Evolutionary conservation across 306 rosid species (phyloP).

Genomic region (Pterocarpus santalinus): DNA sequence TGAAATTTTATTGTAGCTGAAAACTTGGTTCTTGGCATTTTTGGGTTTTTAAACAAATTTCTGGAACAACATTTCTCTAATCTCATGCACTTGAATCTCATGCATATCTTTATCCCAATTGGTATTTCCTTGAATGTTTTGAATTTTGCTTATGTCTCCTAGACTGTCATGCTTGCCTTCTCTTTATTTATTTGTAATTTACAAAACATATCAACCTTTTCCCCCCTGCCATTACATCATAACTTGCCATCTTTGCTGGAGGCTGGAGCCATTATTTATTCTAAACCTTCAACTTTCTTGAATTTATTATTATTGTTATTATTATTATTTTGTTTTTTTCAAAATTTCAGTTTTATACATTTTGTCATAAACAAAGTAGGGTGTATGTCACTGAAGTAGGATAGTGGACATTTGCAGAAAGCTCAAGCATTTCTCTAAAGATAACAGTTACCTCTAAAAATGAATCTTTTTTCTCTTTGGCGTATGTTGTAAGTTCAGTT

Average conservation of each 20-base stretch:
- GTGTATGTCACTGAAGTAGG: background rate
- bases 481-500: background rate
- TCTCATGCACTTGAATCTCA: background rate
- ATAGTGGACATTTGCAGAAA: background rate
- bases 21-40: conserved; percentile 3
- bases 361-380: background rate
- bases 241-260: background rate
- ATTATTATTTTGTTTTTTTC: background rate
- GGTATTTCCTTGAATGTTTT: background rate
- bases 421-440: background rate
- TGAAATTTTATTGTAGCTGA: conserved; percentile 22
- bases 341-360: background rate
- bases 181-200: background rate
- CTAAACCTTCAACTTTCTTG: background rate
- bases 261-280: background rate
- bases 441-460: background rate
- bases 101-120: background rate
- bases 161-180: background rate
- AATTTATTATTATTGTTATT: background rate
- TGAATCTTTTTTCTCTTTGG: background rate
- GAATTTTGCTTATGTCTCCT: background rate
- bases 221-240: background rate
- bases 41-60: conserved; percentile 5
- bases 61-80: background rate
- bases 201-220: background rate